These are phyloP conservation scores for Tetraselmis striata DNA, from an alignment of 139 green algal species.

Conservation along the genomic window DNA sequence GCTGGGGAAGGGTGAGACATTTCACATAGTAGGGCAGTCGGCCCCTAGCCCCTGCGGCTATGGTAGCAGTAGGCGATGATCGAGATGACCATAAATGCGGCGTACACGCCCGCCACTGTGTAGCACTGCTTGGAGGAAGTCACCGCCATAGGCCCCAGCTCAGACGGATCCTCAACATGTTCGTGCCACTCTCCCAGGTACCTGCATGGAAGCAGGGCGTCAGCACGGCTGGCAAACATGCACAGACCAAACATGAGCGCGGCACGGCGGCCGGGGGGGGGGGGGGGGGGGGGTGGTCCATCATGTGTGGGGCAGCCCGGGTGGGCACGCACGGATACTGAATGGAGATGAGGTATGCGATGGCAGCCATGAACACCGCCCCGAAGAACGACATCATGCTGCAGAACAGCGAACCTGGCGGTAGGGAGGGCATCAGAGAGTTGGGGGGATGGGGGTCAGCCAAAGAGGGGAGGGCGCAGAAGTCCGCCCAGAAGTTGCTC, in stretches of 20 bases:
- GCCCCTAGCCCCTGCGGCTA: not conserved
- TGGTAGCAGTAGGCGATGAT: not conserved
- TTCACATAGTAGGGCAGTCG: too few relatives aligned
- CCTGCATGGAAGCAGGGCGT: not conserved
- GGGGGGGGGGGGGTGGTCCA: not conserved
- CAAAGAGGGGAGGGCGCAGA: too few relatives aligned
- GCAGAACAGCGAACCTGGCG: not conserved
- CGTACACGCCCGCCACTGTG: not conserved
- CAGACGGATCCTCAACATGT: not conserved
- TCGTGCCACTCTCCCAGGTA: not conserved
- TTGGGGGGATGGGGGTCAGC: too few relatives aligned
- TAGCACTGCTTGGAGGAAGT: not conserved
- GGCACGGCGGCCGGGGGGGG: not conserved
- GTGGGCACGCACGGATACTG: not conserved
- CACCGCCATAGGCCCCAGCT: not conserved
- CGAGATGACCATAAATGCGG: not conserved
- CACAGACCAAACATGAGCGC: too few relatives aligned
- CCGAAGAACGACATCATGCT: not conserved
- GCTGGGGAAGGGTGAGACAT: too few relatives aligned
- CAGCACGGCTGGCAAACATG: not conserved
- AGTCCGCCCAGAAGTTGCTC: too few relatives aligned
- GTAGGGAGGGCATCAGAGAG: too few relatives aligned
- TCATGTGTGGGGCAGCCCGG: too few relatives aligned
- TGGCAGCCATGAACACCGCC: not conserved
- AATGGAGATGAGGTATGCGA: not conserved